Evolutionary conservation across 768 basidiomycete genomes (phyloP).

Genomic region (Galerina marginata): DNA sequence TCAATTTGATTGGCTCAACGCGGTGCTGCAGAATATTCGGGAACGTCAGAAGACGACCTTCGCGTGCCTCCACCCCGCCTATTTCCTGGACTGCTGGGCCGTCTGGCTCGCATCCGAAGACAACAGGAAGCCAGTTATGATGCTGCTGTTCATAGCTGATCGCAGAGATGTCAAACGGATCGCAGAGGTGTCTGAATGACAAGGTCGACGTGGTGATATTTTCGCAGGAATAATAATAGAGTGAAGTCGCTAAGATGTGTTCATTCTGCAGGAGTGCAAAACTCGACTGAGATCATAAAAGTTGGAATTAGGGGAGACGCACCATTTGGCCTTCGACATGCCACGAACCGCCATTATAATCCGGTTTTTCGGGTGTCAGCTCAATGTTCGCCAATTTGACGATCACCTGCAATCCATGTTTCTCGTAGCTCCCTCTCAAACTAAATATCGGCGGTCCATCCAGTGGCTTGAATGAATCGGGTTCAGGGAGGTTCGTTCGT

Average conservation of each 20-base stretch:
- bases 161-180: not conserved
- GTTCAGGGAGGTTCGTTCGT: constrained; percentile 25
- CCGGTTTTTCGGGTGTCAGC: constrained; percentile 34
- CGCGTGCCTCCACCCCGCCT: constrained; percentile 38
- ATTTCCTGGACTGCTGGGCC: constrained; percentile 32
- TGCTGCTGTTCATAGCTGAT: constrained; percentile 30
- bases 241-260: constrained; percentile 36
- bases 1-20: constrained; percentile 42
- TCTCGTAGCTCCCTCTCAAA: constrained; percentile 15
- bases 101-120: constrained; percentile 33
- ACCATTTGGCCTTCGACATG: constrained; percentile 35
- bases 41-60: constrained; percentile 44
- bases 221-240: constrained; percentile 34
- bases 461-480: constrained; percentile 14
- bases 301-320: not conserved
- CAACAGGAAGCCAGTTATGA: constrained; percentile 30
- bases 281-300: not conserved
- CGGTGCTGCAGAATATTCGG: constrained; percentile 49
- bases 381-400: constrained; percentile 35
- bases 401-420: constrained; percentile 28
- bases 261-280: constrained; percentile 31
- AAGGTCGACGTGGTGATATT: constrained; percentile 32
- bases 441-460: constrained; percentile 8
- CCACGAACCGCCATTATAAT: constrained; percentile 34
- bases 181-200: constrained; percentile 28